These are phyloP conservation scores for Aureobasidium sp. DNA, from an alignment of 2,329 filamentous ascomycete genomes.

Conservation along the genomic window DNA sequence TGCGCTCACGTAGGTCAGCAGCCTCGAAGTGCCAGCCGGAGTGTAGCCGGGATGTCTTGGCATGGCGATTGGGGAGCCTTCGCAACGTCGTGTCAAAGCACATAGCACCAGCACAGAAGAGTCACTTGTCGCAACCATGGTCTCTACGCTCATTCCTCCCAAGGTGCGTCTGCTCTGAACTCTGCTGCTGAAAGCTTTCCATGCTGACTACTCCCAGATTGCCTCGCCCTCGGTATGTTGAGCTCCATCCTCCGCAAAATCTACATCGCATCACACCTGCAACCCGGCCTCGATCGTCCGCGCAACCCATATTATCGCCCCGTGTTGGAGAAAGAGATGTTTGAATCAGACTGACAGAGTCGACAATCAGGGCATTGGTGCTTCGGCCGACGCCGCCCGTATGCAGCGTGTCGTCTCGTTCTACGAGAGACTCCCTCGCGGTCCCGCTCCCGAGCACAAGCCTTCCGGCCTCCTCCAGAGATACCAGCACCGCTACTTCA, in stretches of 20 bases:
- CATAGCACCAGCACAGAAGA: constrained; percentile 4
- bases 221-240: constrained; percentile 69
- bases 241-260: constrained; percentile 33
- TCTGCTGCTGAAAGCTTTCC: neutral
- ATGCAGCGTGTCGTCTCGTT: constrained; percentile 98
- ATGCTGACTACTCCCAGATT: constrained; percentile 48
- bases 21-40: neutral
- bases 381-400: constrained; percentile 88
- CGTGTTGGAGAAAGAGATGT: neutral
- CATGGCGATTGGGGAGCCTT: constrained; percentile 7
- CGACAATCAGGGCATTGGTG: constrained; percentile 71
- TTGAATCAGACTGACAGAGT: constrained; percentile 20
- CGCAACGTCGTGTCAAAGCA: constrained; percentile 6
- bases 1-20: constrained; percentile 13
- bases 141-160: constrained; percentile 94
- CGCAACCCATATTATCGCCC: neutral
- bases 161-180: constrained; percentile 60
- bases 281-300: neutral
- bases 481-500: constrained; percentile 81
- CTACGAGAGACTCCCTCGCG: constrained; percentile 97
- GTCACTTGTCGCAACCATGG: constrained; percentile 27
- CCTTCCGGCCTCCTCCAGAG: constrained; percentile 74
- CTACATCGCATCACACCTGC: neutral
- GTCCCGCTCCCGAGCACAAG: constrained; percentile 76
- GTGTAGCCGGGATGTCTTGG: constrained; percentile 8